Base-by-base conservation (phyloP, 2,329 filamentous ascomycete genomes). In the Aspergillus neoniger region DNA sequence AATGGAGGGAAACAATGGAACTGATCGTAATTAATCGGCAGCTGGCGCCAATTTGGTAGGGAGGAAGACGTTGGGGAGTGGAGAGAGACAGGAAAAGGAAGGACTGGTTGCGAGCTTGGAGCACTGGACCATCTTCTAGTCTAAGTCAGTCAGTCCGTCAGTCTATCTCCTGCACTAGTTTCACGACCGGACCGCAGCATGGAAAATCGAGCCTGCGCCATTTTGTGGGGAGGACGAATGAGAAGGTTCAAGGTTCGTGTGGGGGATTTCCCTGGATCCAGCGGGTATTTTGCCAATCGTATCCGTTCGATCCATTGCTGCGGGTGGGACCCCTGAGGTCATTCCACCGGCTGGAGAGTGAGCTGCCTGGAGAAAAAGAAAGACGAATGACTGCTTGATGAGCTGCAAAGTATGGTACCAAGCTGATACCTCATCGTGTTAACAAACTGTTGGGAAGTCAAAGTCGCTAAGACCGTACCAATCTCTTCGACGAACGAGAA, bases 261-360 rank as follows among this genome's bases (percentile, higher is more conserved):
- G 65, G 65, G 65, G 65, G 65, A 66, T 67, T 65, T 65, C 58
- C 63, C 58, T 65, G 61, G 63, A 58, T 59, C 61, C 65, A 44
- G 57, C 28, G 7, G 48, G 41, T 50, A 44, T 21, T 51, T 51
- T 57, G 60, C 62, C 63, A 64, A 65, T 65, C 51, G 52, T 19
- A 55, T 39, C 55, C 53, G 39, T 55, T 55, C 41, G 39, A 55
- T 55, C 53, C 39, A 25, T 23, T 21, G 23, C 41, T 25, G 53
- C 39, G 41, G 53, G 53, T 55, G 53, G 51, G 41, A 21, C 53
- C 53, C 41, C 41, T 44, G 32, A 43, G 53, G 53, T 55, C 53
- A 55, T 55, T 30, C 21, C 53, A 30, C 38, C 39, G 3, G 3
- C 21, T 21, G 14, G 12, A 30, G 12, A 14, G 38, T 17, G 17